Conservation (phyloP, 169 alveolate genomes). For the Plasmodium vinckei region DNA sequence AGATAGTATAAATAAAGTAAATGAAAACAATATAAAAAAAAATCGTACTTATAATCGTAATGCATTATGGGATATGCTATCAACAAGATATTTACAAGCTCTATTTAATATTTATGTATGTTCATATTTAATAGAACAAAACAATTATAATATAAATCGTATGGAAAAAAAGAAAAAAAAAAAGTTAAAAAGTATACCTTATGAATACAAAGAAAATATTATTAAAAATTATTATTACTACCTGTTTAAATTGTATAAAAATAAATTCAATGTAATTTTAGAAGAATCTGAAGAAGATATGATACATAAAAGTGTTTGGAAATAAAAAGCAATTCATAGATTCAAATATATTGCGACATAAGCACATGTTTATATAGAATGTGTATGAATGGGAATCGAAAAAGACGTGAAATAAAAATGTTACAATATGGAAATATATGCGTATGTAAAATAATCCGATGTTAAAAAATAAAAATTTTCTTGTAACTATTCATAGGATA, state of each 20-base stretch:
- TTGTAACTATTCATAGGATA: no score
- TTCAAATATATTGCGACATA: no score
- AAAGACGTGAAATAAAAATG: no score
- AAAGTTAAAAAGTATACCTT: background rate
- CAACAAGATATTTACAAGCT: conserved; percentile 22
- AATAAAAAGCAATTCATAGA: background rate
- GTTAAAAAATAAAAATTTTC: no score
- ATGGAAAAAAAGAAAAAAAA: conserved; percentile 23
- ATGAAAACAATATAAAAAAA: conserved; percentile 13
- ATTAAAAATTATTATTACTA: conserved; percentile 43
- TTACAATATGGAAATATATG: no score
- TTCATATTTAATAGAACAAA: conserved; percentile 37
- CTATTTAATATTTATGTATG: conserved; percentile 67
- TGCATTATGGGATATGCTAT: conserved; percentile 23
- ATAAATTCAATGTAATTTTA: conserved; percentile 15
- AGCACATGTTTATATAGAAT: no score
- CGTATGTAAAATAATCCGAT: no score
- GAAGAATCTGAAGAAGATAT: conserved; percentile 27
- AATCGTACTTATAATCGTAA: background rate
- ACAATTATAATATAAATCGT: conserved; percentile 4
- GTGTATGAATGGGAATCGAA: no score
- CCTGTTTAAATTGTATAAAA: conserved; percentile 39
- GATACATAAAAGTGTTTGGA: conserved; percentile 48
- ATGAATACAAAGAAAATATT: conserved; percentile 8
- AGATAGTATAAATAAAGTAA: conserved; percentile 12